These are phyloP conservation scores for Xylaria sp. DNA, from an alignment of 2,329 filamentous ascomycete genomes.

Conservation along the genomic window DNA sequence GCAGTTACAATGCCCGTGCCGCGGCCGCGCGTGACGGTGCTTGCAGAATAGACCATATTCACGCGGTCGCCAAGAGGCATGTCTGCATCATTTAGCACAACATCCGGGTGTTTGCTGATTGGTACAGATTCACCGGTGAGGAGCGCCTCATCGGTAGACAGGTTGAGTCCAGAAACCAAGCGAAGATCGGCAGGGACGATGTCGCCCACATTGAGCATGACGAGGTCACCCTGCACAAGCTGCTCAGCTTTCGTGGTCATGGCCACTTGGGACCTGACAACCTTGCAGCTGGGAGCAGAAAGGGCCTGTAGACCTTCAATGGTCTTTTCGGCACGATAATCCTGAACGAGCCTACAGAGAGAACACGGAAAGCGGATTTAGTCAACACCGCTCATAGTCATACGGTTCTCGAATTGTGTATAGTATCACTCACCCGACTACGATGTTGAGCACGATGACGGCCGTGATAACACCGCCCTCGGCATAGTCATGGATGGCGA, in stretches of 20 bases:
- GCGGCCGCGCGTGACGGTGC: conserved; percentile 73
- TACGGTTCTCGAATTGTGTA: not conserved
- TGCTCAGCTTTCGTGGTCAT: conserved; percentile 59
- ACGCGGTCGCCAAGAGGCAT: conserved; percentile 71
- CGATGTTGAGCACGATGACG: conserved; percentile 70
- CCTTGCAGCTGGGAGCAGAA: conserved; percentile 64
- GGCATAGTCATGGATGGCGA: conserved; percentile 68
- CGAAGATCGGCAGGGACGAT: conserved; percentile 73
- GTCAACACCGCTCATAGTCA: not conserved
- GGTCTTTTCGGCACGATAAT: conserved; percentile 66
- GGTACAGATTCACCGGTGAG: conserved; percentile 76
- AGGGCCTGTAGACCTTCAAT: conserved; percentile 65
- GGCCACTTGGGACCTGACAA: conserved; percentile 58
- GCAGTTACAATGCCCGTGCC: conserved; percentile 71
- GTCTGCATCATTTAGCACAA: conserved; percentile 56
- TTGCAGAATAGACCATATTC: conserved; percentile 75
- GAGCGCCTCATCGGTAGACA: conserved; percentile 76
- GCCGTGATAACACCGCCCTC: conserved; percentile 68
- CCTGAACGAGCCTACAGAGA: conserved; percentile 58
- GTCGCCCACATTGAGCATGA: conserved; percentile 67
- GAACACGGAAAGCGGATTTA: conserved; percentile 18
- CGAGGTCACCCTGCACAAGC: conserved; percentile 70
- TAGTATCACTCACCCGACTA: conserved; percentile 61
- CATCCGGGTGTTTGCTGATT: conserved; percentile 68
- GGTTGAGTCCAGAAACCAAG: conserved; percentile 70